Evolutionary conservation across 164 flowering plant genomes (phyloP), one percentile per base, ranked within the genome.

Genomic region (Cinnamomum chago): DNA sequence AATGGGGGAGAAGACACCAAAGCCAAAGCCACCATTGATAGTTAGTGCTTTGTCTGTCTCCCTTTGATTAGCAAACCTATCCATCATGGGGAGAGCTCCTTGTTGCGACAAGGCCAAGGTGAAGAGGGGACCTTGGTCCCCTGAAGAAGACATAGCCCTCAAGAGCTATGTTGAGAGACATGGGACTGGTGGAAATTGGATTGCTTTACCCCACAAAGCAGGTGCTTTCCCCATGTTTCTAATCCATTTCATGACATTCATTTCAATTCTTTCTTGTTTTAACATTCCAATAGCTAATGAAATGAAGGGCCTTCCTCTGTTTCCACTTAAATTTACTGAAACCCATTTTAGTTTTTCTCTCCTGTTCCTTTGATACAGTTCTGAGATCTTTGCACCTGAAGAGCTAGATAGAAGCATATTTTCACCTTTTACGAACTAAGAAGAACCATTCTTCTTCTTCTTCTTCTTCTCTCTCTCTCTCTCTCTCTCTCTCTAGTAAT

Each of bases 41-140:
- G 17, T 40, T 4, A 40, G 11, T 55, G 12, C 60, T 14, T 55
- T 55, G 17, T 17, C 60, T 20, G 17, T 55, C n/a, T 55, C 60
- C 47, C 47, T 40, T 14, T 55, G 60, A 12, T 2, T 20, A 55
- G 60, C 60, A 55, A 55, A 55, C n/a, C 60, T 18, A 55, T 58
- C 50, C 25, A 58, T 35, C 51, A 91, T 91, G 94, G 97, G 91
- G 27, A 88, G 94, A 83, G 85, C 91, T 66, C 97, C 97, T 55
- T 91, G 97, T 74, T 91, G 97, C 72, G 97, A 91, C 86, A 91
- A 91, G 77, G 82, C 87, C 4, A 87, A 81, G 25, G 96, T 91
- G 72, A 91, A 91, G 72, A 87, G 88, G 84, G 97, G 97, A 50
- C 91, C 92, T 51, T 91, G 97, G 97, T 89, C 92, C 64, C 90